phyloP scores from a whole-genome alignment of 805 yeast species.

The Wickerhamomyces rabaulensis region DNA sequence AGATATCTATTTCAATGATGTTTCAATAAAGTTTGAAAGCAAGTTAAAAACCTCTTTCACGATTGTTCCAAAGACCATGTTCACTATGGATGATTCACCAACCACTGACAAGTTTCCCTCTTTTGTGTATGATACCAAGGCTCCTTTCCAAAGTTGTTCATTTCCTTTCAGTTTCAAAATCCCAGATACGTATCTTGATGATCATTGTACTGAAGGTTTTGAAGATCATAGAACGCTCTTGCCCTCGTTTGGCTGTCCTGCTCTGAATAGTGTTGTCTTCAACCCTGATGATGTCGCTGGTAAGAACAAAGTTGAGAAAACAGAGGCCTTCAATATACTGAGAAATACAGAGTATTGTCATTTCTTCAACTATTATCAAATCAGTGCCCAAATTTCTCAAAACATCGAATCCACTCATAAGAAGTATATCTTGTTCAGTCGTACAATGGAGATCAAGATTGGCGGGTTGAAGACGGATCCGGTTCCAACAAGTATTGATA shows the following conservation, averaged over 20 bases:
- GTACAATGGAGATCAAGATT: conserved; percentile 17
- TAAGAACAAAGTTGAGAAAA: conserved; percentile 1
- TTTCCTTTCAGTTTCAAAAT: conserved; percentile 17
- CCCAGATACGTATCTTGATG: conserved; percentile 13
- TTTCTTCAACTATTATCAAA: conserved; percentile 13
- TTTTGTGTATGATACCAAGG: conserved; percentile 7
- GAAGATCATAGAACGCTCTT: conserved; percentile 7
- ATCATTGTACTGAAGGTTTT: conserved; percentile 7
- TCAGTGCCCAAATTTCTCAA: conserved; percentile 13
- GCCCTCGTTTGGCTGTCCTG: conserved; percentile 17
- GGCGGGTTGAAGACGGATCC: neutral
- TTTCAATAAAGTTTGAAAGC: conserved; percentile 16
- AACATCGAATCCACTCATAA: conserved; percentile 6
- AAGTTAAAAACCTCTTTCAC: conserved; percentile 6
- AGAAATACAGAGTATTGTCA: conserved; percentile 3
- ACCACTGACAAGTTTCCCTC: conserved; percentile 1
- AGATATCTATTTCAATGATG: conserved; percentile 16
- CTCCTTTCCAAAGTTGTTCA: conserved; percentile 6
- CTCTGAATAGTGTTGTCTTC: conserved; percentile 14
- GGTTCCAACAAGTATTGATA: conserved; percentile 10
- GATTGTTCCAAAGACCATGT: conserved; percentile 1
- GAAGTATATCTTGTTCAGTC: conserved; percentile 14
- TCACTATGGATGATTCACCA: conserved; percentile 17
- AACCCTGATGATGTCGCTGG: conserved; percentile 15
- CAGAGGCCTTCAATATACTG: conserved; percentile 1